Conservation (phyloP, 768 basidiomycete genomes). For the Butyriboletus loyo region DNA sequence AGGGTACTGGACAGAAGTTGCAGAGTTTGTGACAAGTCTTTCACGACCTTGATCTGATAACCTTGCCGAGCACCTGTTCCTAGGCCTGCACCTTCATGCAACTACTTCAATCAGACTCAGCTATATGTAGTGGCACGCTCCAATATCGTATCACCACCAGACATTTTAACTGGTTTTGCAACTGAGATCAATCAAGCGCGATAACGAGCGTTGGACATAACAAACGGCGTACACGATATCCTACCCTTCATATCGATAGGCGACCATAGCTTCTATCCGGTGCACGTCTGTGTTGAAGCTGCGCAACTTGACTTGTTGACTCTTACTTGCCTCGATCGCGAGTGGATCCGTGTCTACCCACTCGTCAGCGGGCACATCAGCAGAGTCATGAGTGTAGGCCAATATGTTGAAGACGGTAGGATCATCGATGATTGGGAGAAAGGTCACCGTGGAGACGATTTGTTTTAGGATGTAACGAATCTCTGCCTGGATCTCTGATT, state of each 20-base stretch:
- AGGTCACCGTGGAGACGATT: constrained; percentile 95
- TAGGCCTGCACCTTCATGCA: background rate
- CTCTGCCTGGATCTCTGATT: constrained; percentile 92
- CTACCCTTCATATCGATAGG: constrained; percentile 88
- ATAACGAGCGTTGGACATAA: background rate
- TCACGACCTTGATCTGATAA: constrained; percentile 9
- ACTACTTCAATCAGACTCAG: background rate
- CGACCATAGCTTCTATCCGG: constrained; percentile 96
- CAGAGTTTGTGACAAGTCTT: constrained; percentile 42
- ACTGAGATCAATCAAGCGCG: background rate
- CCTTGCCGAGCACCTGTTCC: background rate
- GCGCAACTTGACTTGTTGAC: constrained; percentile 90
- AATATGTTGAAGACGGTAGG: constrained; percentile 97
- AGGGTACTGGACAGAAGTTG: constrained; percentile 53
- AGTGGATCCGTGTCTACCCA: constrained; percentile 96
- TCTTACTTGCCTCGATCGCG: constrained; percentile 90
- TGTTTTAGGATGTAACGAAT: constrained; percentile 98
- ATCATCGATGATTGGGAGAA: constrained; percentile 93
- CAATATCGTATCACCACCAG: background rate
- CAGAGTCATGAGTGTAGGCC: constrained; percentile 90
- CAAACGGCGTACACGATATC: background rate
- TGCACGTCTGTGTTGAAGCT: constrained; percentile 99
- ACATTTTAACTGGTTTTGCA: background rate
- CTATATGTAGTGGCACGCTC: background rate
- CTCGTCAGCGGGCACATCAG: constrained; percentile 86